A percentile compares a stretch with the other conserved stretches of the same genome.
Evolutionary conservation across 305 asterid species (phyloP).

Genomic region (Fraxinus paxiana): DNA sequence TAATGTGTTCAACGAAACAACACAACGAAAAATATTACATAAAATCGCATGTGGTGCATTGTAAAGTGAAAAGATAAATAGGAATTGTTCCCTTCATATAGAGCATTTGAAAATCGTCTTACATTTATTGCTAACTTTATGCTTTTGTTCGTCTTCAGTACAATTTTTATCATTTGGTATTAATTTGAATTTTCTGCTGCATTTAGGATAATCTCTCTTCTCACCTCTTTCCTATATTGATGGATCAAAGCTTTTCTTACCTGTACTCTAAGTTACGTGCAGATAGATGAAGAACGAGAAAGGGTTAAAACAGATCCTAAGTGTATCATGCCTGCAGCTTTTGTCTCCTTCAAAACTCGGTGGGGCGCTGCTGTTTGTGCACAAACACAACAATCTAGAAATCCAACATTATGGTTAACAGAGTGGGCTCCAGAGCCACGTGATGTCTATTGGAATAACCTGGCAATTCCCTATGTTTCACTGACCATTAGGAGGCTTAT

Average conservation of each 20-base stretch:
- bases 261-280: slow-evolving; percentile 26
- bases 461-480: slow-evolving; percentile 90
- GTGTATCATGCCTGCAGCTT: slow-evolving; percentile 78
- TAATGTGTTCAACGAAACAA: not conserved
- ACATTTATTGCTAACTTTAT: slow-evolving; percentile 5
- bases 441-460: slow-evolving; percentile 78
- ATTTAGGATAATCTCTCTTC: slow-evolving; percentile 2
- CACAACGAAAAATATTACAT: not conserved
- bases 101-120: slow-evolving; percentile 6
- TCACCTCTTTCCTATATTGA: slow-evolving; percentile 9
- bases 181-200: not conserved
- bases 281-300: slow-evolving; percentile 72
- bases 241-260: slow-evolving; percentile 16
- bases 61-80: slow-evolving; percentile 1
- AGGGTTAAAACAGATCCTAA: slow-evolving; percentile 57
- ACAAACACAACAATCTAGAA: slow-evolving; percentile 85
- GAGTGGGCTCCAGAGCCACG: slow-evolving; percentile 99
- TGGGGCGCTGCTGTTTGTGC: slow-evolving; percentile 99
- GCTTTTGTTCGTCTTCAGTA: not conserved
- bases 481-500: slow-evolving; percentile 74
- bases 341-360: slow-evolving; percentile 85
- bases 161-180: not conserved
- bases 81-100: slow-evolving; percentile 1
- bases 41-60: not conserved
- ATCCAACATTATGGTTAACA: slow-evolving; percentile 87